Percentiles rank a stretch among this genome's conserved stretches.
phyloP scores from a whole-genome alignment of 2,329 filamentous ascomycete genomes.

The Aspergillus pseudoviridinutans region DNA sequence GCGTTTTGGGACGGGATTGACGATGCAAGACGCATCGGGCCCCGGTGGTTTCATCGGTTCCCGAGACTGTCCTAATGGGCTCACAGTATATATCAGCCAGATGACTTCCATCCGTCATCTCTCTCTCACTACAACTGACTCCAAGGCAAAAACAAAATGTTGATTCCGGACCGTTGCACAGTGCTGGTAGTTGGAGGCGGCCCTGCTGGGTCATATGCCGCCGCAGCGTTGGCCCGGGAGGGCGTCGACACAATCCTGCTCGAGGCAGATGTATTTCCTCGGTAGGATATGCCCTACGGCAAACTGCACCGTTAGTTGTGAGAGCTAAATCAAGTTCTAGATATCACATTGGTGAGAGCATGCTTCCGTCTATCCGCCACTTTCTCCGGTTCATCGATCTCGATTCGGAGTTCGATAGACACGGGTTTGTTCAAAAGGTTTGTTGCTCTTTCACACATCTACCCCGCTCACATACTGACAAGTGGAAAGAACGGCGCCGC shows the following conservation, averaged over 20 bases:
- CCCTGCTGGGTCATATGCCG: slow-evolving; percentile 46
- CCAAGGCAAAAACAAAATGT: too few relatives aligned
- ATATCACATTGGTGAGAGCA: slow-evolving; percentile 38
- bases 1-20: neutral
- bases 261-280: slow-evolving; percentile 40
- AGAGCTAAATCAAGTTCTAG: slow-evolving; percentile 32
- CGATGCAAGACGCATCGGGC: neutral
- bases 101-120: too few relatives aligned
- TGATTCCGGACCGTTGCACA: slow-evolving; percentile 12
- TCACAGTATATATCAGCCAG: too few relatives aligned
- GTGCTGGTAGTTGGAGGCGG: slow-evolving; percentile 46
- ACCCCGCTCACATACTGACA: too few relatives aligned
- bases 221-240: slow-evolving; percentile 43
- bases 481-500: too few relatives aligned
- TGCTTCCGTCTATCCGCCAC: slow-evolving; percentile 38
- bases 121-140: too few relatives aligned
- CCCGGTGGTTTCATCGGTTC: neutral
- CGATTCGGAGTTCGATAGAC: slow-evolving; percentile 14
- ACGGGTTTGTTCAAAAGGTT: too few relatives aligned
- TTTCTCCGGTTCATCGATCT: slow-evolving; percentile 46
- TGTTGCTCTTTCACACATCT: too few relatives aligned
- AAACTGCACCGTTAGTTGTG: too few relatives aligned
- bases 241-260: slow-evolving; percentile 44
- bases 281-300: too few relatives aligned
- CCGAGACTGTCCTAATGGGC: neutral